Conservation (phyloP, 306 rosid species). For the Rosa multiflora region DNA sequence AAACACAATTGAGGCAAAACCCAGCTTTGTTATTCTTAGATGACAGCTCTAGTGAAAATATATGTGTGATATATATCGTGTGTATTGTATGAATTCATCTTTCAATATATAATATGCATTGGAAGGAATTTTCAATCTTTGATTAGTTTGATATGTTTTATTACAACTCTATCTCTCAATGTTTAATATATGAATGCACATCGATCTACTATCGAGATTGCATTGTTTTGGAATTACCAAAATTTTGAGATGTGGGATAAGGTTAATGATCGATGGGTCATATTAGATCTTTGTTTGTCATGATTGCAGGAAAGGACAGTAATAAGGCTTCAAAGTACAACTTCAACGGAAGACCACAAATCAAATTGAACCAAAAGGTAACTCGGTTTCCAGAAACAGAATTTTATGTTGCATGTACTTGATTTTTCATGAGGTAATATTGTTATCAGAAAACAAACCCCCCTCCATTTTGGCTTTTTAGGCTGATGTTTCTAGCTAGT, state of each 20-base stretch:
- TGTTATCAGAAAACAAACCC: background rate
- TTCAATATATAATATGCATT: background rate
- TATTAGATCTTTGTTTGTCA: constrained; percentile 20
- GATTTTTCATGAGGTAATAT: background rate
- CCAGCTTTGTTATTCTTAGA: constrained; percentile 4
- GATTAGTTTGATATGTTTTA: background rate
- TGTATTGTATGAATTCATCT: constrained; percentile 12
- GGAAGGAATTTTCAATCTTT: constrained; percentile 12
- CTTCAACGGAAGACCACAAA: constrained; percentile 27
- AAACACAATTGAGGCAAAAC: constrained; percentile 46
- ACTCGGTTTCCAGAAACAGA: background rate
- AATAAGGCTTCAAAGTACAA: constrained; percentile 26
- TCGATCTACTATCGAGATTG: background rate
- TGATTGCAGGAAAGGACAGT: constrained; percentile 44
- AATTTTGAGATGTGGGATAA: constrained; percentile 10
- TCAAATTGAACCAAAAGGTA: constrained; percentile 43
- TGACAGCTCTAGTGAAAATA: constrained; percentile 10
- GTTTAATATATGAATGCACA: background rate
- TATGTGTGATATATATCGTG: constrained; percentile 11
- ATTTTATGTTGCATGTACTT: background rate
- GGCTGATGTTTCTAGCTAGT: too few relatives aligned
- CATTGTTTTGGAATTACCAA: constrained; percentile 1
- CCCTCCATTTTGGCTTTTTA: background rate
- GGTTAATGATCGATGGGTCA: constrained; percentile 9
- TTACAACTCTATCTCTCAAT: background rate